Evolutionary conservation across 192 early-diverging fungal species (phyloP).

Genomic region (Rhizophagus clarus): DNA sequence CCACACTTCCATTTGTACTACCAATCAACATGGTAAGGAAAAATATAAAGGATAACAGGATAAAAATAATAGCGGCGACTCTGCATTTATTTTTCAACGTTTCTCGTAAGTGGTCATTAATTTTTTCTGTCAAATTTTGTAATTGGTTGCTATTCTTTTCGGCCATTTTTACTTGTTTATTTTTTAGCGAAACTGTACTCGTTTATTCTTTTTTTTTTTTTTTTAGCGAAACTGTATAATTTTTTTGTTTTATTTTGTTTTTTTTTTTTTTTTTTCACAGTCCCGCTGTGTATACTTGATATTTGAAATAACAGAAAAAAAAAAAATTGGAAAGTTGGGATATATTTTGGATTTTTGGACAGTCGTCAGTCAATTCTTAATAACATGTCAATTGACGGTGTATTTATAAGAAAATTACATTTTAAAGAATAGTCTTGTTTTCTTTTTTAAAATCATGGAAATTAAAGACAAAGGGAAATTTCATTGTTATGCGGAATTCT

Average conservation of each 20-base stretch:
- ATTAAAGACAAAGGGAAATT: no score
- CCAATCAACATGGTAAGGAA: conserved; percentile 19
- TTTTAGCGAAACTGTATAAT: neutral
- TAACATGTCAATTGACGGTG: neutral
- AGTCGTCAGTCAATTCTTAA: neutral
- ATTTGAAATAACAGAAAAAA: neutral
- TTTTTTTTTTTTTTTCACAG: neutral
- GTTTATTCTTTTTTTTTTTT: no score
- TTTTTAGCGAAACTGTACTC: neutral
- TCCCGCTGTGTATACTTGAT: conserved; percentile 13
- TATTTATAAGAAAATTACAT: neutral
- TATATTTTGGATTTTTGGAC: neutral
- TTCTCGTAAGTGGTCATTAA: neutral
- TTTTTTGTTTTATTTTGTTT: neutral
- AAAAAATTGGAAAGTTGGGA: neutral
- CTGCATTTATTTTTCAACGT: neutral
- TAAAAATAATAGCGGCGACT: neutral
- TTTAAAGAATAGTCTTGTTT: no score
- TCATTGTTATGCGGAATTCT: no score
- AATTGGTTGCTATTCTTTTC: no score
- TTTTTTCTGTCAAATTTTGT: neutral
- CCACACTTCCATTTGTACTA: neutral
- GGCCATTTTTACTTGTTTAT: neutral
- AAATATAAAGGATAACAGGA: conserved; percentile 1
- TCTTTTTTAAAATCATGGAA: no score